Base-by-base conservation (phyloP, 192 early-diverging fungal genomes). In the Mortierella hygrophila region DNA sequence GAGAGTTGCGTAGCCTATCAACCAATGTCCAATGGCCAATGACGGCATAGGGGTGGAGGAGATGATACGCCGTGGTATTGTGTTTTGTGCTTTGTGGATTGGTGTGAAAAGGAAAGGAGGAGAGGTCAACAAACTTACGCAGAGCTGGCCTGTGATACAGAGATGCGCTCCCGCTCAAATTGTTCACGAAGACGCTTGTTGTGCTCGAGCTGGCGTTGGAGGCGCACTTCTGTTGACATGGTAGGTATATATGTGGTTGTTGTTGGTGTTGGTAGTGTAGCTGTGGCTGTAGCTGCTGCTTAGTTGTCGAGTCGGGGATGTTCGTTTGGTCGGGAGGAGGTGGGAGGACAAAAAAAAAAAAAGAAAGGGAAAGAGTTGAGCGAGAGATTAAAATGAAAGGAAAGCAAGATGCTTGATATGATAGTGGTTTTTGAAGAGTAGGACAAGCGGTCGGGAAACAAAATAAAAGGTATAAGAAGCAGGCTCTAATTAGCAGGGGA, bases 181-280 rank as follows among this genome's bases (percentile, higher is more conserved):
- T 86, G 84, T 74, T 86, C 84, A 37, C 84, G 84, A 52, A 86
- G 79, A 32, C 84, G 78, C 84, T 78, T 86, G 76, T 86, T 86
- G 79, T 86, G 84, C 74, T 86, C 84, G 63, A 86, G 84, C 55
- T 86, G 84, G 11, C 84, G 84, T 68, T 86, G 84, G 35, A 86
- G 72, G 38, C 84, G 69, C 75, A 86, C 70, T 75, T 86, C 84
- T 46, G 79, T 77, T 16, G 84, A 32, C 84, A 86, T 86, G 68
- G 32, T 47, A n/a, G 40, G 1, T 52, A 70, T 77, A 38, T 16
- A 29, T 26, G 46, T 21, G 18, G 40, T 38, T 70, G 41, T 42
- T 29, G 20, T 38, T 70, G 35, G 16, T 3, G 49, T 65, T 15
- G 60, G 32, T 65, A 26, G 60, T 65, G 55, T 26, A 26, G 55